Conservation (phyloP, 768 basidiomycete species). For the Lyophyllum atratum region DNA sequence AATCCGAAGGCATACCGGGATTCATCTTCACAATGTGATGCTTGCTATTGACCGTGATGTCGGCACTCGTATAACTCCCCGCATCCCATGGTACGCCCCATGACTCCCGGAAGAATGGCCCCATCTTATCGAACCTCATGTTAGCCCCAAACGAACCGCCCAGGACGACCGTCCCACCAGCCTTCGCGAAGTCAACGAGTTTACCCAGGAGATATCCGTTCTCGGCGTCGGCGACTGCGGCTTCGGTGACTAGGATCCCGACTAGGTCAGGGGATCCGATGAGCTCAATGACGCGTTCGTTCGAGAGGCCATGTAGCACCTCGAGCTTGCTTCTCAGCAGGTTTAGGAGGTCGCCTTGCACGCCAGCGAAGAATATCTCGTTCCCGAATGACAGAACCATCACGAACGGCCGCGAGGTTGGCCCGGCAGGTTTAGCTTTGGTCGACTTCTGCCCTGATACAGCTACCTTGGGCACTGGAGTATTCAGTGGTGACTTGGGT, state of each 20-base stretch:
- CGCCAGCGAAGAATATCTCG: conserved; percentile 14
- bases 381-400: conserved; percentile 20
- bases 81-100: conserved; percentile 22
- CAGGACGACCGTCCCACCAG: conserved; percentile 30
- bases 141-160: conserved; percentile 27
- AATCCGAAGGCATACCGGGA: conserved; percentile 18
- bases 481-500: neutral
- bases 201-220: conserved; percentile 22
- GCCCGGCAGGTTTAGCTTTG: conserved; percentile 2
- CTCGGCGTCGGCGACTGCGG: conserved; percentile 18
- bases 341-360: conserved; percentile 17
- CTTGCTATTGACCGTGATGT: conserved; percentile 16
- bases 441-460: neutral
- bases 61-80: conserved; percentile 14
- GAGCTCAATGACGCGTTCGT: conserved; percentile 21
- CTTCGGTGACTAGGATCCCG: conserved; percentile 32
- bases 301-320: conserved; percentile 24
- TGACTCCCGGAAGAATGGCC: conserved; percentile 19
- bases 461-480: neutral
- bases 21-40: conserved; percentile 16
- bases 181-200: conserved; percentile 26
- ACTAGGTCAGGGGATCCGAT: conserved; percentile 25
- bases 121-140: conserved; percentile 15
- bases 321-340: conserved; percentile 17
- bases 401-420: conserved; percentile 16